A percentile compares a stretch with the other conserved stretches of the same genome.
These are phyloP conservation scores for Ophiostoma populinum DNA, from an alignment of 2,329 filamentous ascomycete species.

Conservation along the genomic window DNA sequence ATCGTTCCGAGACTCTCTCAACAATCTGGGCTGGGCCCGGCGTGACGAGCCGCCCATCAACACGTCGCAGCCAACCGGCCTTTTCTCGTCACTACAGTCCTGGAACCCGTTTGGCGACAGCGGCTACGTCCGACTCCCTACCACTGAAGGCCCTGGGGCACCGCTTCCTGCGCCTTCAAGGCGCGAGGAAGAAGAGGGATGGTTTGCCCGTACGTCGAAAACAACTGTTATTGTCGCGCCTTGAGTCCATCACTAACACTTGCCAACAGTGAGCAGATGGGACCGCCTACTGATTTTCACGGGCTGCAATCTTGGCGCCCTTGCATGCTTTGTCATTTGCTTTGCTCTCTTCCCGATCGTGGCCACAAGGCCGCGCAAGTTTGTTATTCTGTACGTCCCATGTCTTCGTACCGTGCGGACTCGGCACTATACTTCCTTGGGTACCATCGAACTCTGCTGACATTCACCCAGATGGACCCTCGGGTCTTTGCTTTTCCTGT, in stretches of 20 bases:
- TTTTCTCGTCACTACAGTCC: slow-evolving; percentile 67
- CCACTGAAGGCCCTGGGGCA: slow-evolving; percentile 64
- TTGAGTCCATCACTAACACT: slow-evolving; percentile 13
- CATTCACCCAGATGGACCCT: slow-evolving; percentile 62
- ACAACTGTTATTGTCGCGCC: slow-evolving; percentile 9
- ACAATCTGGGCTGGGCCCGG: slow-evolving; percentile 85
- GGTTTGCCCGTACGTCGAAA: slow-evolving; percentile 94
- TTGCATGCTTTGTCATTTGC: slow-evolving; percentile 84
- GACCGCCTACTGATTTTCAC: slow-evolving; percentile 86
- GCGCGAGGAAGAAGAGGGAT: slow-evolving; percentile 87
- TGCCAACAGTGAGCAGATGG: slow-evolving; percentile 79
- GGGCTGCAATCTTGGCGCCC: slow-evolving; percentile 74
- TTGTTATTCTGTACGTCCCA: slow-evolving; percentile 80
- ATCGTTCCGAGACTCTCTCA: slow-evolving; percentile 87
- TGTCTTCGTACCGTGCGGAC: slow-evolving; percentile 4
- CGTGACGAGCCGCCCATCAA: slow-evolving; percentile 64
- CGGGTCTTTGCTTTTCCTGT: slow-evolving; percentile 76
- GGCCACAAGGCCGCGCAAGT: slow-evolving; percentile 70
- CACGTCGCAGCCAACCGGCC: slow-evolving; percentile 51
- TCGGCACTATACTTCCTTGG: no score
- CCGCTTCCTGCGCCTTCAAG: slow-evolving; percentile 70
- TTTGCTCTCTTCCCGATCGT: slow-evolving; percentile 80
- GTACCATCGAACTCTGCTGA: no score
- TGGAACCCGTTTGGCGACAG: slow-evolving; percentile 74
- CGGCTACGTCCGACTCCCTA: slow-evolving; percentile 83